Conservation (phyloP, 2,329 filamentous ascomycete genomes). For the Rhinocladiella mackenziei region DNA sequence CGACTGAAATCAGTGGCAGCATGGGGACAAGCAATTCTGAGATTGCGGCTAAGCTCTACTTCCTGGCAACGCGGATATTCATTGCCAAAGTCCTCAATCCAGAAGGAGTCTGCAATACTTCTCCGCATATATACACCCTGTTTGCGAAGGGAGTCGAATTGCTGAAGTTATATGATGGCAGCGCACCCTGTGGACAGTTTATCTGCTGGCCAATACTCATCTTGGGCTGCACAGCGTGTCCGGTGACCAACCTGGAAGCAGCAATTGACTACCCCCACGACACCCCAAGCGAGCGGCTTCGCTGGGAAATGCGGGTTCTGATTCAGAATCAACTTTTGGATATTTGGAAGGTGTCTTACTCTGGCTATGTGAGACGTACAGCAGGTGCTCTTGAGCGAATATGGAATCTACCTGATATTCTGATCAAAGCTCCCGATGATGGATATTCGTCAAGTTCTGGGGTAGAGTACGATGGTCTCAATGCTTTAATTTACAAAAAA, state of each 20-base stretch:
- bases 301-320: conserved; percentile 11
- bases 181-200: conserved; percentile 18
- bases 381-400: conserved; percentile 14
- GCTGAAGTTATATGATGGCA: conserved; percentile 14
- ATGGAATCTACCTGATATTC: conserved; percentile 17
- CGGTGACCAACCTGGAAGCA: conserved; percentile 5
- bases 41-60: conserved; percentile 20
- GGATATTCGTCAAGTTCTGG: background rate
- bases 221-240: conserved; percentile 21
- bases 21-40: conserved; percentile 8
- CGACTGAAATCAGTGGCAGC: background rate
- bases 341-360: conserved; percentile 23
- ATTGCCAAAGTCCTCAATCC: conserved; percentile 17
- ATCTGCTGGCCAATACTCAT: conserved; percentile 25
- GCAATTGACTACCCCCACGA: background rate
- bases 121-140: conserved; percentile 9
- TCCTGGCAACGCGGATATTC: conserved; percentile 18
- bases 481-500: conserved; percentile 14
- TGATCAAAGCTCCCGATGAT: background rate
- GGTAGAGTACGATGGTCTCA: conserved; percentile 19
- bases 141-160: conserved; percentile 5
- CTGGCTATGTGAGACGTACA: conserved; percentile 20
- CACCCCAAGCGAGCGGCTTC: background rate
- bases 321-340: conserved; percentile 17
- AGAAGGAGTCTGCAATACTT: conserved; percentile 5